Evolutionary conservation across 345 rosid genomes (phyloP), one percentile per base, ranked within the genome.

Genomic region (Orychophragmus violaceus): DNA sequence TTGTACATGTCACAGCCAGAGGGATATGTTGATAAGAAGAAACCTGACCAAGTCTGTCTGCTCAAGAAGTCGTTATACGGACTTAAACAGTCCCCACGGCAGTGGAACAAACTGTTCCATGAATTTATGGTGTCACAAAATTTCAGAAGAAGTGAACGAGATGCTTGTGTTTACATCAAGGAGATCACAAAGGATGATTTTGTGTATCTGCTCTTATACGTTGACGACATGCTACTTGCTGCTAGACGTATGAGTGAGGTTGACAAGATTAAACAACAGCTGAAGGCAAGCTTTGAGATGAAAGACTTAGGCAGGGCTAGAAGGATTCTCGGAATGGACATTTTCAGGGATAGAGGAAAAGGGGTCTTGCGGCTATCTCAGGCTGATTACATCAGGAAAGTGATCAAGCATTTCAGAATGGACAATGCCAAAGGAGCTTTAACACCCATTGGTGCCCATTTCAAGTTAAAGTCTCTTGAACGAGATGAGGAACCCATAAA

Each of bases 111-210:
- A 3, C 0, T 0, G 1, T 35, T 35, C 12, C n/a, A 35, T 11
- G 5, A 35, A 0, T 3, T 35, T 2, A 35, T 35, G 39, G 0
- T 3, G 0, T 35, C 39, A 0, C 39, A 3, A 3, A n/a, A 5
- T 0, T 35, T 35, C 5, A 3, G 0, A 0, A 11, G 5, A 1
- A 35, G 39, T 35, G 5, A 35, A 0, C 3, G 12, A 2, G 39
- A 35, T 1, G 0, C n/a, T 0, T 35, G 39, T 4, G 39, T 35
- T 0, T 35, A 35, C 5, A 1, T 1, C 0, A 28, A 28, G 30
- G 30, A 28, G 8, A 0, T 35, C 0, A 2, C n/a, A 2, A 4
- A 0, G 0, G 39, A 1, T 0, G 3, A 11, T 0, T 3, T 0
- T 2, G 1, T 35, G 1, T 35, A 35, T 1, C 1, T 35, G 1